Conservation (phyloP, 305 asterid genomes). For the Ilex paraguariensis region DNA sequence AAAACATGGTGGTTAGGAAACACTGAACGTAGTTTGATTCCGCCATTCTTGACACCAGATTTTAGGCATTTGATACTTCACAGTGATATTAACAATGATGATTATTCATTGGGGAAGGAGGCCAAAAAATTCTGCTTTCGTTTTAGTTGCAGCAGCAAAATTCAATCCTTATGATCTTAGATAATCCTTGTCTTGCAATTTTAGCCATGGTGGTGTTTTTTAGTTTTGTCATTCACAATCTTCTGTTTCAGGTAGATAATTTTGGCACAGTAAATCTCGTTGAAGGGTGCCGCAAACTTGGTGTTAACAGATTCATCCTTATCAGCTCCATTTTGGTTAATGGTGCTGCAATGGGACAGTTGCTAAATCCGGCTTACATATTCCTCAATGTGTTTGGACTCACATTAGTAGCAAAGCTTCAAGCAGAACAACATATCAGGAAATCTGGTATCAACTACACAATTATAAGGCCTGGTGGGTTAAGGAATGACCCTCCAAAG, state of each 20-base stretch:
- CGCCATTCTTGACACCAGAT: no score
- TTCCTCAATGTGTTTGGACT: constrained; percentile 86
- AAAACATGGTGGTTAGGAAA: no score
- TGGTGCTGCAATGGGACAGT: constrained; percentile 97
- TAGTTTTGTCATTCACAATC: background rate
- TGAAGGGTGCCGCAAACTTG: constrained; percentile 79
- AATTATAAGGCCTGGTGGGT: constrained; percentile 89
- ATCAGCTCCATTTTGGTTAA: constrained; percentile 88
- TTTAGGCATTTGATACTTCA: no score
- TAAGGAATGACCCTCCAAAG: constrained; percentile 70
- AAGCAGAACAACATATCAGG: constrained; percentile 79
- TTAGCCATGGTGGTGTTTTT: no score
- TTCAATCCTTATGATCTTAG: background rate
- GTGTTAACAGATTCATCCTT: constrained; percentile 76
- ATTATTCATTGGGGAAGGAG: background rate
- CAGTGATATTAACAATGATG: no score
- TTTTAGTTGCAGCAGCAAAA: no score
- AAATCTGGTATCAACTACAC: constrained; percentile 97
- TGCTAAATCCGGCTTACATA: constrained; percentile 83
- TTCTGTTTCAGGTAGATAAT: constrained; percentile 71
- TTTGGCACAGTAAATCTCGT: constrained; percentile 93
- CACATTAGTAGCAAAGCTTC: constrained; percentile 86
- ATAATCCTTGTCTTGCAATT: no score
- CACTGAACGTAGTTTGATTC: no score
- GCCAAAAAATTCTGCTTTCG: no score